Conservation (phyloP, 371 early-diverging fungal genomes). For the Mortierella sp. region DNA sequence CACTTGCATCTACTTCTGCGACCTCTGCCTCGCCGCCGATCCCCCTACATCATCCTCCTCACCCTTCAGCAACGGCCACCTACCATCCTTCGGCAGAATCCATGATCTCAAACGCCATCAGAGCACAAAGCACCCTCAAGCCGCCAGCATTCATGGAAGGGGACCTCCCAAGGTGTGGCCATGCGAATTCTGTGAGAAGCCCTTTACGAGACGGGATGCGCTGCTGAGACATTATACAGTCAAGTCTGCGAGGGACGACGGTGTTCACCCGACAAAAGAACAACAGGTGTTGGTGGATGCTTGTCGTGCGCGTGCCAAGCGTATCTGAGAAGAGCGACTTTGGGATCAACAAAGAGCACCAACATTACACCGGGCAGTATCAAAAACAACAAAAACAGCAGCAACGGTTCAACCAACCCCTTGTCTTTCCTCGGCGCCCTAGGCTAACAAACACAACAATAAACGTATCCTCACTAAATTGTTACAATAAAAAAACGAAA, state of each 20-base stretch:
- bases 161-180: neutral
- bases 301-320: conserved; percentile 23
- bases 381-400: neutral
- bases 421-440: neutral
- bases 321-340: neutral
- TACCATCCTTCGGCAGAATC: conserved; percentile 9
- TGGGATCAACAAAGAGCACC: neutral
- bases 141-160: conserved; percentile 24
- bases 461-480: neutral
- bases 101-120: conserved; percentile 33
- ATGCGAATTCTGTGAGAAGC: conserved; percentile 36
- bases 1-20: neutral
- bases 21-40: neutral
- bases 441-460: neutral
- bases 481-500: neutral
- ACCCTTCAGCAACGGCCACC: neutral
- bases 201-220: conserved; percentile 42
- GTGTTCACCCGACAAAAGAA: conserved; percentile 28
- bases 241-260: conserved; percentile 32
- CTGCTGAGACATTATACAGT: conserved; percentile 47
- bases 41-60: neutral
- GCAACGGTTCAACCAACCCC: too few species aligned
- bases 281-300: conserved; percentile 27
- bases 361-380: neutral
- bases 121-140: conserved; percentile 35